Percentiles rank a stretch among this genome's conserved stretches.
Conservation (phyloP, 306 rosid genomes). For the Albizia julibrissin region DNA sequence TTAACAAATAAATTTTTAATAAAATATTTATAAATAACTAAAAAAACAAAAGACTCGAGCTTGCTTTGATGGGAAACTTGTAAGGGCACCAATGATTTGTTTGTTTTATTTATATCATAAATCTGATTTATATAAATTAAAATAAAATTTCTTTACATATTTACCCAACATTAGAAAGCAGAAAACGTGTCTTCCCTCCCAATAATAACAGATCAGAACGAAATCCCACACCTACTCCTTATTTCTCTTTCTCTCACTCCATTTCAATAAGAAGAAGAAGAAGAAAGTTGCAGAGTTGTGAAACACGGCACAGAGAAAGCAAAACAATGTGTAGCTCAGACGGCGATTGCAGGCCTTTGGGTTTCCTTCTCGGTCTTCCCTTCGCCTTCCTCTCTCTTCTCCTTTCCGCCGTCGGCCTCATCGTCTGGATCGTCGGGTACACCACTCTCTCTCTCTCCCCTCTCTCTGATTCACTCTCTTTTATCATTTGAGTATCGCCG, state of each 20-base stretch:
- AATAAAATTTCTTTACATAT: too few relatives aligned
- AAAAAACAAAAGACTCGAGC: background rate
- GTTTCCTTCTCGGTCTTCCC: slow-evolving; percentile 70
- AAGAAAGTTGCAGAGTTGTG: background rate
- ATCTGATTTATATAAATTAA: too few relatives aligned
- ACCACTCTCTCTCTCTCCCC: background rate
- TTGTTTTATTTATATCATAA: too few relatives aligned
- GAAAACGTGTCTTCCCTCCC: slow-evolving; percentile 20
- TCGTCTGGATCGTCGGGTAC: slow-evolving; percentile 72
- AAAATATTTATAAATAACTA: too few relatives aligned
- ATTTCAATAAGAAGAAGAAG: background rate
- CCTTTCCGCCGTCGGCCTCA: slow-evolving; percentile 57
- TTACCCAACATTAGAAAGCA: too few relatives aligned
- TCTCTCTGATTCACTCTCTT: background rate
- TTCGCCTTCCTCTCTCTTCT: slow-evolving; percentile 63
- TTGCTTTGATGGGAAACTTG: background rate
- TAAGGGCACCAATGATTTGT: too few relatives aligned
- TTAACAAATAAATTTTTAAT: too few relatives aligned
- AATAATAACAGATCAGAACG: background rate
- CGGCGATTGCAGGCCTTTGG: slow-evolving; percentile 78
- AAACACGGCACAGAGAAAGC: background rate
- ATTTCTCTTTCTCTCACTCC: background rate
- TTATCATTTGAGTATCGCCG: background rate
- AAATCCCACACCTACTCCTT: background rate
- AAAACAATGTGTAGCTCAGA: slow-evolving; percentile 50